These are phyloP conservation scores for Pseudocohnilembus persalinus DNA, from an alignment of 169 alveolate species.

Conservation along the genomic window DNA sequence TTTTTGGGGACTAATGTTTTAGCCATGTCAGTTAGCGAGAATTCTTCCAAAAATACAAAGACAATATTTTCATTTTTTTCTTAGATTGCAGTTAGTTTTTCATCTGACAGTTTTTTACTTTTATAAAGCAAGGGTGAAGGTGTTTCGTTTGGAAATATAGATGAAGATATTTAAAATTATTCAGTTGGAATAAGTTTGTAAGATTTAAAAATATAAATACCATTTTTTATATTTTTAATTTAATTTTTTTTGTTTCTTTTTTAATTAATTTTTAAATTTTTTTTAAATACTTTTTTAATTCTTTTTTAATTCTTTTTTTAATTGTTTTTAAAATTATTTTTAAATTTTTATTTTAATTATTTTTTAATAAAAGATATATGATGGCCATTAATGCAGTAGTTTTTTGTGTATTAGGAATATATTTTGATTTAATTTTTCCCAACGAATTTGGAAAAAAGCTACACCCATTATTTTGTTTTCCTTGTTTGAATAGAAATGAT, in stretches of 20 bases:
- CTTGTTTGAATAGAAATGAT: not conserved
- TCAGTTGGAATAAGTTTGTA: not conserved
- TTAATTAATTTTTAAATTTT: slow-evolving; percentile 4
- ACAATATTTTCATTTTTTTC: slow-evolving; percentile 9
- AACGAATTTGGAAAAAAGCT: slow-evolving; percentile 38
- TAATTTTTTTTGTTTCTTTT: not conserved
- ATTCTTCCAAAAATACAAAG: slow-evolving; percentile 1
- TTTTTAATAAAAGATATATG: slow-evolving; percentile 16
- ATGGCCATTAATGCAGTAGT: slow-evolving; percentile 8
- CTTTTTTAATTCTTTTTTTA: slow-evolving; percentile 2
- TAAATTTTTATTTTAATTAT: not conserved
- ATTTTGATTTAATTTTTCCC: slow-evolving; percentile 38
- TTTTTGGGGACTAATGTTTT: slow-evolving; percentile 1
- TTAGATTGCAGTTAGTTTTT: slow-evolving; percentile 3
- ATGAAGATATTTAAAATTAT: not conserved
- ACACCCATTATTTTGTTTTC: slow-evolving; percentile 29
- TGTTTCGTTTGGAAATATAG: not conserved
- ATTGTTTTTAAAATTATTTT: not conserved
- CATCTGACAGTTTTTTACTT: not conserved
- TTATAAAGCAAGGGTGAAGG: not conserved
- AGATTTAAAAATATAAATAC: too few species aligned
- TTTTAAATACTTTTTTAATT: not conserved
- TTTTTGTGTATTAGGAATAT: not conserved
- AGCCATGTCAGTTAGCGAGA: not conserved
- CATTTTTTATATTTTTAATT: too few species aligned